phyloP scores from a whole-genome alignment of 345 rosid species.

The Syzygium jambos region DNA sequence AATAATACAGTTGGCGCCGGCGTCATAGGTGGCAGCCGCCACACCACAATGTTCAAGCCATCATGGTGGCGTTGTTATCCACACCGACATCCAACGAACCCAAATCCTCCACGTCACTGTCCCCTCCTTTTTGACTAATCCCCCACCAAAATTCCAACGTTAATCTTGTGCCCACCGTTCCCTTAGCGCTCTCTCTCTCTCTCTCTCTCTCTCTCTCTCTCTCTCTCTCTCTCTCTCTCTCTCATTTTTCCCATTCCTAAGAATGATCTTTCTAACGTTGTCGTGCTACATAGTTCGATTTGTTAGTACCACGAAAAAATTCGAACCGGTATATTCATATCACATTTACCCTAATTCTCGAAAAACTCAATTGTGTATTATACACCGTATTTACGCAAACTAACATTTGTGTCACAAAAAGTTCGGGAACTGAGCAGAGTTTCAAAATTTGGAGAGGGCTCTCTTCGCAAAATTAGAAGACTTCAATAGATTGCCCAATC shows the following conservation, averaged over 20 bases:
- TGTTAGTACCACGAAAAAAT: not conserved
- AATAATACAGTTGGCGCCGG: not conserved
- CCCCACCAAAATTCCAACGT: not conserved
- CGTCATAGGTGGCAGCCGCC: not conserved
- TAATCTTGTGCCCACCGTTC: not conserved
- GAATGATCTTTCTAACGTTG: not conserved
- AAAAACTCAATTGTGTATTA: no score
- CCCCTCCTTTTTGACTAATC: not conserved
- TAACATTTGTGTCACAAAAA: not conserved
- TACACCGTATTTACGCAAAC: not conserved
- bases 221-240: not conserved
- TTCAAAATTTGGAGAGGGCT: not conserved
- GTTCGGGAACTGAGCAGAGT: not conserved
- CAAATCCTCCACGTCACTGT: not conserved
- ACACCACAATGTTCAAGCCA: not conserved
- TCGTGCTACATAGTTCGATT: not conserved
- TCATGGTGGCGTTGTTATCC: not conserved
- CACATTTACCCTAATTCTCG: no score
- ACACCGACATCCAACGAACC: not conserved
- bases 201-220: not conserved
- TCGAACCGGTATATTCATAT: not conserved
- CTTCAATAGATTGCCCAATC: accelerated
- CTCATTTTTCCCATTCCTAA: not conserved
- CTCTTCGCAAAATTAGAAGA: not conserved
- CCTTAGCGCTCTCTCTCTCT: not conserved